Conservation (phyloP, 805 yeast species). For the Kazachstania bromeliacearum region DNA sequence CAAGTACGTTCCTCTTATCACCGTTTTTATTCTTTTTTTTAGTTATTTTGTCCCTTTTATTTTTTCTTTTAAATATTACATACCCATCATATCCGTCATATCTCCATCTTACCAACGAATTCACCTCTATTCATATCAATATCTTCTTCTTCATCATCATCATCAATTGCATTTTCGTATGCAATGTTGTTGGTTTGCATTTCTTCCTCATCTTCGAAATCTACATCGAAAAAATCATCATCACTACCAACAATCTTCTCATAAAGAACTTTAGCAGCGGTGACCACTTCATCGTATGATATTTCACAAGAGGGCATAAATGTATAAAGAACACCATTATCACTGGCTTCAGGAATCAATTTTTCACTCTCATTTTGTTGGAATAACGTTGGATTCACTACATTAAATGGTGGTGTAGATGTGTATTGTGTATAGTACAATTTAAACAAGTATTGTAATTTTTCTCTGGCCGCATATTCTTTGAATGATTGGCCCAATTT, state of each 20-base stretch:
- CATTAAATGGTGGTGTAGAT: conserved; percentile 47
- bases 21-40: neutral
- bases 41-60: neutral
- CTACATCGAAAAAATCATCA: conserved; percentile 93
- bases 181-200: neutral
- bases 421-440: conserved; percentile 53
- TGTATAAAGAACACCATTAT: conserved; percentile 40
- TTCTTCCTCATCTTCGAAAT: conserved; percentile 92
- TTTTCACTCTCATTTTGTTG: conserved; percentile 1
- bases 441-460: conserved; percentile 51
- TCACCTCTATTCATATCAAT: conserved; percentile 27
- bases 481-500: conserved; percentile 78
- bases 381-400: conserved; percentile 36
- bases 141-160: conserved; percentile 25
- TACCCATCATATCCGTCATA: too few species aligned
- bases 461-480: conserved; percentile 75
- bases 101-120: conserved; percentile 33
- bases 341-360: conserved; percentile 34
- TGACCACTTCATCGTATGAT: conserved; percentile 82
- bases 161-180: conserved; percentile 21
- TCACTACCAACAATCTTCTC: conserved; percentile 80
- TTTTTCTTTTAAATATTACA: too few species aligned
- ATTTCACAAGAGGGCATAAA: conserved; percentile 77
- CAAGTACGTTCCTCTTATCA: conserved; percentile 1
- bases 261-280: conserved; percentile 70